These are phyloP conservation scores for Cutaneotrichosporon dermatis DNA, from an alignment of 1,284 basidiomycete species.

Conservation along the genomic window DNA sequence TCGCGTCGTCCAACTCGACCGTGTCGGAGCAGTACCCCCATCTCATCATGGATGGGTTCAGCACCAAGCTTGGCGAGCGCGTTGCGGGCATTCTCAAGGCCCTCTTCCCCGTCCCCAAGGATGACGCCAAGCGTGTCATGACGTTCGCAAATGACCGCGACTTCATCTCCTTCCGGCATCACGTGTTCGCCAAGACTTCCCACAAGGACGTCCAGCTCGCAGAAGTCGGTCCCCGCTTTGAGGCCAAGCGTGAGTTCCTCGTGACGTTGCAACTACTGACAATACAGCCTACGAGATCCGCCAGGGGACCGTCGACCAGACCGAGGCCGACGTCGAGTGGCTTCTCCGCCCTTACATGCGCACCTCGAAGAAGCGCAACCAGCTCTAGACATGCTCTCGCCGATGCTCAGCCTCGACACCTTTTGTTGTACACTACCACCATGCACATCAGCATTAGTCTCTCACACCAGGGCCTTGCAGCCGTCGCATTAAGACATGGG, in stretches of 20 bases:
- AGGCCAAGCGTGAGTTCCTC: slow-evolving; percentile 80
- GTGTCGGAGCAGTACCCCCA: slow-evolving; percentile 99
- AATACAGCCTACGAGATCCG: slow-evolving; percentile 88
- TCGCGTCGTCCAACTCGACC: slow-evolving; percentile 79
- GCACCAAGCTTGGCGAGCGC: slow-evolving; percentile 75
- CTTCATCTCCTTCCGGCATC: slow-evolving; percentile 95
- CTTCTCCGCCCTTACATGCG: slow-evolving; percentile 89
- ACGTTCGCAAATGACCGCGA: slow-evolving; percentile 94
- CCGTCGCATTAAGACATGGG: too few relatives aligned
- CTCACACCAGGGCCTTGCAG: too few relatives aligned
- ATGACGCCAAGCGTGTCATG: slow-evolving; percentile 95
- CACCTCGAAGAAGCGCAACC: slow-evolving; percentile 78
- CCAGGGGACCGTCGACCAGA: slow-evolving; percentile 93
- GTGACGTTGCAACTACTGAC: not conserved
- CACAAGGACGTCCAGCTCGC: slow-evolving; percentile 87
- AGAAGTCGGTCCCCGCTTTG: slow-evolving; percentile 95
- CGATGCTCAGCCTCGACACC: too few relatives aligned
- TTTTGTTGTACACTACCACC: slow-evolving; percentile 19
- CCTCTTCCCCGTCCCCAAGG: slow-evolving; percentile 94
- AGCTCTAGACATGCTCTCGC: slow-evolving; percentile 32
- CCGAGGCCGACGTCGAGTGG: slow-evolving; percentile 95
- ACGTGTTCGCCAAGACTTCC: slow-evolving; percentile 93
- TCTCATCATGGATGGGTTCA: slow-evolving; percentile 93
- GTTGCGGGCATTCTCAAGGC: slow-evolving; percentile 81
- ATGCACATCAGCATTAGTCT: slow-evolving; percentile 1